Base-by-base conservation (phyloP, 2,329 filamentous ascomycete genomes). In the Venturia carpophila region DNA sequence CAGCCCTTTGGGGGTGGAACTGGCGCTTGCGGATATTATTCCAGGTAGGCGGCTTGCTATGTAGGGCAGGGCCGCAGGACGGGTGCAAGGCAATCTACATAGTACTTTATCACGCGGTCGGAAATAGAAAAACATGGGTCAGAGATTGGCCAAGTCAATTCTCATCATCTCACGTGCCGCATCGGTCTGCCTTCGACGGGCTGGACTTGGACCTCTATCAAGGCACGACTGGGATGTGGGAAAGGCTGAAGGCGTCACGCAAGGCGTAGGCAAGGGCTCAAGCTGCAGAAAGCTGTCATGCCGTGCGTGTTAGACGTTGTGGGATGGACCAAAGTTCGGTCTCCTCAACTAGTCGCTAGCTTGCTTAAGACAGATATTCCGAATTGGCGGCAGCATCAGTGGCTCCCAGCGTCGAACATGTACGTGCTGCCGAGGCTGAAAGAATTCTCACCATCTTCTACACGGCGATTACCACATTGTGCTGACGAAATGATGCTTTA, bases 361-460 rank as follows among this genome's bases (percentile, higher is more conserved):
- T 24, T 47, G 45, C 7, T n/a, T 2, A 47, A 47, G 45, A 17
- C 13, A 47, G 45, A 47, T 17, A 47, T 15, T 39, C 11, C 37
- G n/a, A n/a, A n/a, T 47, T 47, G n/a, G 45, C 45, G 7, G 45
- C 45, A n/a, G 21, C 45, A 21, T 1, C 19, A n/a, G 45, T 47
- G 39, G 45, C 15, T 47, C 45, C 7, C 15, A n/a, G 21, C 4
- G 45, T 4, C 7, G 2, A 2, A n/a, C 17, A 47, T 5, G 37
- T n/a, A 2, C 7, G n/a, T 37, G 30, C 30, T 58, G 52, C 52
- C 52, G 52, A 58, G 52, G 52, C 52, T 58, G 52, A 37, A 58
- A 5, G 15, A 34, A 3, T 34, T 37, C 30, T 37, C 30, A 52
- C 52, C 27, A 37, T 58, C 27, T 27, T 58, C 13, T 17, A 19